Evolutionary conservation across 73 alveolate species (phyloP), one percentile per base, ranked within the genome.

Genomic region (Blepharisma stoltei): DNA sequence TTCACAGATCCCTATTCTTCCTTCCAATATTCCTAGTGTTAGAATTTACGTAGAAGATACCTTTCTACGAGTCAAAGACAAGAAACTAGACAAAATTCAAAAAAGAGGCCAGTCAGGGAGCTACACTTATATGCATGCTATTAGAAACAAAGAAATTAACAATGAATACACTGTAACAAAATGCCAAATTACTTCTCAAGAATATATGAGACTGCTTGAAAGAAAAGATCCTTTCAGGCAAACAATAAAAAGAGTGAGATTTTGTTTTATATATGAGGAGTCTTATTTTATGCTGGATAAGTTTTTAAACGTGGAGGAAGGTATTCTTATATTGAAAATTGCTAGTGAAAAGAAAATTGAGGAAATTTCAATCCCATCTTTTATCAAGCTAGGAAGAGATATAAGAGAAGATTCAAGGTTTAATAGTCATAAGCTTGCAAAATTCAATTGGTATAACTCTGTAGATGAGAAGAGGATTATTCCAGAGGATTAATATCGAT

Each of bases 131-230:
- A 54, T 54, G 68, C 81, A 82, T 52, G 81, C 65, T 49, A 76
- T 80, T 21, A 60, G 69, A 78, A 65, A 46, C 20, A 44, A 43
- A 53, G 7, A 44, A 60, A 65, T 55, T 49, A 43, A 47, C 45
- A 54, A 76, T 9, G 86, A 78, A 54, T 46, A 87, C 20, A 53
- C 70, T 54, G 91, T 46, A 23, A 80, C 54, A 18, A 88, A 85
- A 78, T 66, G 91, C 52, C 67, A 80, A 53, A 88, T 88, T 18
- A 73, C 95, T 6, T 86, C 95, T 5, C 52, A 89, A 37, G 95
- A 88, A 54, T 88, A 84, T 73, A 78, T 88, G 7, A 75, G 48
- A 37, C 76, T 83, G 18, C 14, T 52, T 5, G 89, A 88, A 14
- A 54, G 76, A 43, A 81, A 67, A 43, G 92, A 88, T 53, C 38